These are phyloP conservation scores for Peniophora sp. DNA, from an alignment of 1,284 basidiomycete genomes.

Conservation along the genomic window DNA sequence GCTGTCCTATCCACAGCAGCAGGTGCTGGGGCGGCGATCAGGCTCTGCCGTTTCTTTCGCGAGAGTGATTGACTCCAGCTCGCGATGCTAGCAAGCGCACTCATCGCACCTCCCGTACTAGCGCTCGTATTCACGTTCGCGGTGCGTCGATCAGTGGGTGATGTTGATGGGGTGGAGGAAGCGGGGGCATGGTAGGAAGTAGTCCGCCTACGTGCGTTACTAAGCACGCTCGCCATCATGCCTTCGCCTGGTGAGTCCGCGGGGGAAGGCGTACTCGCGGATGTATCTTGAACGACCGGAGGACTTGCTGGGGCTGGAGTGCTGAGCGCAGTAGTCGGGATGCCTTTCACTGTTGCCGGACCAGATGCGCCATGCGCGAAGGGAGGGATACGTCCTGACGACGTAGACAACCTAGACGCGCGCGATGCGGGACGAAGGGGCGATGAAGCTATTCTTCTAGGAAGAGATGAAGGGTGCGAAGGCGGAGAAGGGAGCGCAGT, in stretches of 20 bases:
- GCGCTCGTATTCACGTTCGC: conserved; percentile 18
- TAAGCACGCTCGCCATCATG: conserved; percentile 40
- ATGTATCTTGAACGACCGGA: conserved; percentile 4
- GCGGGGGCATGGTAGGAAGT: conserved; percentile 45
- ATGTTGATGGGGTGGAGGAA: conserved; percentile 23
- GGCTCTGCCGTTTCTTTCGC: conserved; percentile 2
- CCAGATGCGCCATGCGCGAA: conserved; percentile 33
- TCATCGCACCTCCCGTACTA: conserved; percentile 25
- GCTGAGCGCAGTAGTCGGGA: conserved; percentile 59
- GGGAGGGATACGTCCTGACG: conserved; percentile 46
- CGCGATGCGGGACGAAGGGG: conserved; percentile 62
- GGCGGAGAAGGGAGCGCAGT: conserved; percentile 6
- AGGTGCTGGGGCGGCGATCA: neutral
- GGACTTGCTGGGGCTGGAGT: conserved; percentile 23
- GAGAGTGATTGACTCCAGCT: conserved; percentile 57
- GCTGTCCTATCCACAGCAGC: neutral
- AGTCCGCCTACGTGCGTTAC: conserved; percentile 38
- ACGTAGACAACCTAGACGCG: conserved; percentile 56
- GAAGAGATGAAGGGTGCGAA: conserved; percentile 21
- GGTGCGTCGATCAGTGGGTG: conserved; percentile 14
- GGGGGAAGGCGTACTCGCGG: conserved; percentile 40
- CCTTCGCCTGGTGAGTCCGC: conserved; percentile 51
- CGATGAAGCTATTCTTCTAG: conserved; percentile 18
- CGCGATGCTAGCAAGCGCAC: conserved; percentile 55
- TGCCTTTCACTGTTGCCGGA: conserved; percentile 43